phyloP scores from a whole-genome alignment of 176 grass and related monocot genomes.

The Bonia amplexicaulis region DNA sequence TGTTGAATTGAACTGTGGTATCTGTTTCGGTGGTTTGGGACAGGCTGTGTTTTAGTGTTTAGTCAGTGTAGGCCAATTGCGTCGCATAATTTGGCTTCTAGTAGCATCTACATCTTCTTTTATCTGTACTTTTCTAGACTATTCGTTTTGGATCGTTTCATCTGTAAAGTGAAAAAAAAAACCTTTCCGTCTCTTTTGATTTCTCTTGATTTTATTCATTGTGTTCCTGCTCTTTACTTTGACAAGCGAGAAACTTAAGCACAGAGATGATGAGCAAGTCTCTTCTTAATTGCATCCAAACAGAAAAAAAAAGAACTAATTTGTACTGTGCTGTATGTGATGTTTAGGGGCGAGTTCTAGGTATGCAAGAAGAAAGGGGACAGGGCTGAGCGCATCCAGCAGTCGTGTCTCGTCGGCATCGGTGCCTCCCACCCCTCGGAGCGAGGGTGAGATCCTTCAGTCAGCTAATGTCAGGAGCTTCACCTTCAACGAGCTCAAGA shows the following conservation, averaged over 20 bases:
- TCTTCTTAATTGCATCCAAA: not conserved
- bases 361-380: constrained; percentile 17
- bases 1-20: not conserved
- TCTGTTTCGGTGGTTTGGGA: not conserved
- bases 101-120: not conserved
- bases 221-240: not conserved
- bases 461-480: constrained; percentile 64
- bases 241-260: not conserved
- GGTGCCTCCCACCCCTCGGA: constrained; percentile 34
- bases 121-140: not conserved
- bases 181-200: not conserved
- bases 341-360: constrained; percentile 19
- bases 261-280: not conserved
- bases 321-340: not conserved
- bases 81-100: not conserved
- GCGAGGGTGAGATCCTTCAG: constrained; percentile 64
- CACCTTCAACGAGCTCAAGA: constrained; percentile 60
- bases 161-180: not conserved
- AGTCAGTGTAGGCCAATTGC: not conserved
- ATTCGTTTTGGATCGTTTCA: not conserved
- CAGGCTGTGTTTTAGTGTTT: not conserved
- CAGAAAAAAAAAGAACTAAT: not conserved
- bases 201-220: not conserved
- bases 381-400: constrained; percentile 31
- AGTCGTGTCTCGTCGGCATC: constrained; percentile 57